Evolutionary conservation across 345 rosid genomes (phyloP).

Genomic region (Atalantia buxifolia): DNA sequence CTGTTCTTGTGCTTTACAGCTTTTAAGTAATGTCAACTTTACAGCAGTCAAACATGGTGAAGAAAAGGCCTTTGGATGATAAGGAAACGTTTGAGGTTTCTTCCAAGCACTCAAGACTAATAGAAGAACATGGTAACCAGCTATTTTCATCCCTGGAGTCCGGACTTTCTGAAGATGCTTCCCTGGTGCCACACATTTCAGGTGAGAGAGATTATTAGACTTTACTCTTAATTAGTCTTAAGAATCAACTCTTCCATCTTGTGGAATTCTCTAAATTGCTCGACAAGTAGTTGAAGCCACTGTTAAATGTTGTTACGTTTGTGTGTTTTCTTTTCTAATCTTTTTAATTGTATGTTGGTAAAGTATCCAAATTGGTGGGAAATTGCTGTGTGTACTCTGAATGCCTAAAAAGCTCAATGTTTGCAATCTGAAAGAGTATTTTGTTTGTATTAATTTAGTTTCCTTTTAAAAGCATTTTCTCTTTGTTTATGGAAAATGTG

Average conservation of each 20-base stretch:
- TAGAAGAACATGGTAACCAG: slow-evolving; percentile 22
- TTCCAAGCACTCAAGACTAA: slow-evolving; percentile 38
- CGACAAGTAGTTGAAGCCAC: background rate
- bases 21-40: background rate
- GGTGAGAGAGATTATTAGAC: slow-evolving; percentile 24
- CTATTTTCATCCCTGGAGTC: slow-evolving; percentile 22
- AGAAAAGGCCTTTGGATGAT: slow-evolving; percentile 43
- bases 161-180: slow-evolving; percentile 17
- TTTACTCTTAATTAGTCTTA: background rate
- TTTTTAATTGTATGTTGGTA: background rate
- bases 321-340: background rate
- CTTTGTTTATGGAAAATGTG: background rate
- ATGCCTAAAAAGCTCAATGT: background rate
- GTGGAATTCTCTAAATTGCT: background rate
- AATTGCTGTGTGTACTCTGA: background rate
- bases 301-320: background rate
- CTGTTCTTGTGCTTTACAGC: background rate
- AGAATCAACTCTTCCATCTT: background rate
- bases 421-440: background rate
- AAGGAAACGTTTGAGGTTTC: slow-evolving; percentile 32
- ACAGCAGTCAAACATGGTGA: slow-evolving; percentile 35
- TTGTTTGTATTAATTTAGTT: background rate
- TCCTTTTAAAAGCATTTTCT: background rate
- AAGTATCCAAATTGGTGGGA: background rate
- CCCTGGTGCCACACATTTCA: slow-evolving; percentile 13